Evolutionary conservation across 441 rosid genomes (phyloP).

Genomic region (Gossypium trilobum): DNA sequence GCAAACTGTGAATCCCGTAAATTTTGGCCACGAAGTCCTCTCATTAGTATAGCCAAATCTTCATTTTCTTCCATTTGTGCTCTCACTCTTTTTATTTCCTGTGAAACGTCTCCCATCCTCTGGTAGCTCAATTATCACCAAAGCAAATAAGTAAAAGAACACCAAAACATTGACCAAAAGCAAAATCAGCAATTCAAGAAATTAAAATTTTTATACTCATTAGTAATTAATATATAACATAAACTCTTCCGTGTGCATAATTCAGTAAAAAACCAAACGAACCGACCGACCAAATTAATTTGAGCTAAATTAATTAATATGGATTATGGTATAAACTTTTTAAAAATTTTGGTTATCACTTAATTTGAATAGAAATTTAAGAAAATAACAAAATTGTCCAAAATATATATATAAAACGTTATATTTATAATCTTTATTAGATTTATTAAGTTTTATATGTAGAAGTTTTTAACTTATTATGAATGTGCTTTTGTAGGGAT

Average conservation of each 20-base stretch:
- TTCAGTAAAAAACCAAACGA: not conserved
- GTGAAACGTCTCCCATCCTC: constrained; percentile 77
- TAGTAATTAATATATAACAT: not conserved
- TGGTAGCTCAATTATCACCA: constrained; percentile 24
- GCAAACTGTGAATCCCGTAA: constrained; percentile 73
- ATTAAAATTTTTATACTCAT: not conserved
- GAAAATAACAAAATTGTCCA: not conserved
- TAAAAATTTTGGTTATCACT: not conserved
- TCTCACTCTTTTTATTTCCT: constrained; percentile 84
- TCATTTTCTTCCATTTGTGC: constrained; percentile 95
- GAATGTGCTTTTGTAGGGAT: not conserved
- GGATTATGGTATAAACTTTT: not conserved
- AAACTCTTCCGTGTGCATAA: not conserved
- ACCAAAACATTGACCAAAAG: not conserved
- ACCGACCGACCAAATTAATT: not conserved
- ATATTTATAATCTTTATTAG: not conserved
- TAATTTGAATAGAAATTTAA: not conserved
- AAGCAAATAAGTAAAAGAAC: constrained; percentile 6
- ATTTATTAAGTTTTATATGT: not conserved
- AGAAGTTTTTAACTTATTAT: not conserved
- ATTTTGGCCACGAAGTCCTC: constrained; percentile 87
- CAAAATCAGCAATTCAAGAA: not conserved
- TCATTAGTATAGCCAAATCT: constrained; percentile 64
- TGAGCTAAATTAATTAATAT: not conserved
- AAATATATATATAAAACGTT: not conserved